Evolutionary conservation across 257 asterid genomes (phyloP).

Genomic region (Solanum corneliomulleri): DNA sequence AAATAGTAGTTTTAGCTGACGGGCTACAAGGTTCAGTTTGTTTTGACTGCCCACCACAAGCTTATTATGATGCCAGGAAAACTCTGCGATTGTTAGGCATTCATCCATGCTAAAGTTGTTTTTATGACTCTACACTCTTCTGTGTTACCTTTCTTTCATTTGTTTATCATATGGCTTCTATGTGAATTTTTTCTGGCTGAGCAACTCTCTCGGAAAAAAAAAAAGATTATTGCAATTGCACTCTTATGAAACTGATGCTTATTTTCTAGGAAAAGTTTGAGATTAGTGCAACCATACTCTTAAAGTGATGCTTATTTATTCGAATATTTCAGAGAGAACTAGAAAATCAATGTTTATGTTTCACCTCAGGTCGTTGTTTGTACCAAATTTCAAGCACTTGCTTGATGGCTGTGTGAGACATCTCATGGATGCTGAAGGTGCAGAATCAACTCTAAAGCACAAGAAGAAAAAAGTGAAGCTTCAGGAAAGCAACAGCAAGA

Average conservation of each 20-base stretch:
- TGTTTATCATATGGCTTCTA: background rate
- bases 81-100: background rate
- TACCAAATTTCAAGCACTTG: constrained; percentile 81
- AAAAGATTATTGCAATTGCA: background rate
- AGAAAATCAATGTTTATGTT: background rate
- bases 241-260: background rate
- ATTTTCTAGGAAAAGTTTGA: background rate
- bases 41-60: background rate
- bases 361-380: constrained; percentile 60
- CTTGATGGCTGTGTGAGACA: constrained; percentile 63
- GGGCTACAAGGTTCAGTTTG: background rate
- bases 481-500: constrained; percentile 10
- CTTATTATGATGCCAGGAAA: background rate
- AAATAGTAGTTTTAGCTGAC: background rate
- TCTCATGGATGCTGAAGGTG: constrained; percentile 37
- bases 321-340: background rate
- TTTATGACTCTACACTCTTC: background rate
- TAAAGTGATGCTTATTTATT: background rate
- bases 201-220: background rate
- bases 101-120: background rate
- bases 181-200: background rate
- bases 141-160: background rate
- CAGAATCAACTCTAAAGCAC: constrained; percentile 14
- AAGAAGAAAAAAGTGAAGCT: constrained; percentile 72
- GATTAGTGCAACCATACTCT: background rate